These are phyloP conservation scores for Maudiozyma pseudohumilis DNA, from an alignment of 805 yeast species.

Conservation along the genomic window DNA sequence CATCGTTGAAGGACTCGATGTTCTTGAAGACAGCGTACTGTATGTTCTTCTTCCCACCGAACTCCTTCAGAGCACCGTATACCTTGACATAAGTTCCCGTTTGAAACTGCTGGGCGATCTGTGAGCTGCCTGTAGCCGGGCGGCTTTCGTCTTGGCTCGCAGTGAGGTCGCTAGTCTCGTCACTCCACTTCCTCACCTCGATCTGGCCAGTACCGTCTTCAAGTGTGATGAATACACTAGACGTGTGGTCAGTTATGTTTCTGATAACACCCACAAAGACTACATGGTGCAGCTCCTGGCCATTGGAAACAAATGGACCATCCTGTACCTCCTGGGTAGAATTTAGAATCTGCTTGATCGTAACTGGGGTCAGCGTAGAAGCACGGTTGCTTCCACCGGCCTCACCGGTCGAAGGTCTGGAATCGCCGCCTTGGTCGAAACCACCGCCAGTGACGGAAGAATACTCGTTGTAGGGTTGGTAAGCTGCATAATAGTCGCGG, in stretches of 20 bases:
- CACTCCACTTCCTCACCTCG: constrained; percentile 57
- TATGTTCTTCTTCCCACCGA: constrained; percentile 52
- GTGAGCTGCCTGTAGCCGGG: constrained; percentile 18
- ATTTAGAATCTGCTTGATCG: constrained; percentile 62
- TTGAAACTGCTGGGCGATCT: constrained; percentile 28
- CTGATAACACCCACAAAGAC: constrained; percentile 64
- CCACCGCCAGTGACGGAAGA: constrained; percentile 28
- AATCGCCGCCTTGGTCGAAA: constrained; percentile 18
- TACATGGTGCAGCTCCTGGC: constrained; percentile 52
- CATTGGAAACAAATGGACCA: constrained; percentile 51
- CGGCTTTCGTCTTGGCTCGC: constrained; percentile 20
- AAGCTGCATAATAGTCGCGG: constrained; percentile 17
- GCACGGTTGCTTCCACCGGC: constrained; percentile 10
- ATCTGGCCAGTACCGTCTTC: constrained; percentile 73
- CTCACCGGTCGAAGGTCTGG: constrained; percentile 18
- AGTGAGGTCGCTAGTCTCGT: constrained; percentile 30
- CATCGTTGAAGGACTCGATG: constrained; percentile 55
- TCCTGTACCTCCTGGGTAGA: constrained; percentile 53
- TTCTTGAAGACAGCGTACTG: constrained; percentile 53
- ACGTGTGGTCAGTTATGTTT: constrained; percentile 47
- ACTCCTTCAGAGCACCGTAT: constrained; percentile 46
- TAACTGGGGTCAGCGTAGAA: constrained; percentile 49
- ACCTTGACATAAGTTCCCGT: constrained; percentile 54
- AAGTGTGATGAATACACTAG: constrained; percentile 46
- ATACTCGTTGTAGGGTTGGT: constrained; percentile 28